These are phyloP conservation scores for Umbilicus rupestris DNA, from an alignment of 164 flowering plant genomes.

Conservation along the genomic window DNA sequence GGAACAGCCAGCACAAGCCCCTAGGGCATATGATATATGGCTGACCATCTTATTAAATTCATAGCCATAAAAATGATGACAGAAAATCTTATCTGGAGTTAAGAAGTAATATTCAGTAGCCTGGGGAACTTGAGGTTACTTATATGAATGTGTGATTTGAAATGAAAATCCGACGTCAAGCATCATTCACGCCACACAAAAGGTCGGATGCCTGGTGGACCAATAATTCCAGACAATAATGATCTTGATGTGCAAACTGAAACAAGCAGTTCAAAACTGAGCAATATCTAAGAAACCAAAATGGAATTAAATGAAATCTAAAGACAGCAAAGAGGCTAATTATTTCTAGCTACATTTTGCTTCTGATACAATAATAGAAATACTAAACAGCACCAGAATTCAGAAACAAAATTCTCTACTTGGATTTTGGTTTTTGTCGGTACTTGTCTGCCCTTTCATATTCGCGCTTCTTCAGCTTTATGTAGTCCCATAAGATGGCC, in stretches of 20 bases:
- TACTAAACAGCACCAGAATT: too few species aligned
- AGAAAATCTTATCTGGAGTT: background rate
- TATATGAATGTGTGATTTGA: background rate
- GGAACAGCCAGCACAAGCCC: slow-evolving; percentile 1
- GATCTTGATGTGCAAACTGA: slow-evolving; percentile 4
- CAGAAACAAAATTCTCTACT: too few species aligned
- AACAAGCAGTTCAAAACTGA: background rate
- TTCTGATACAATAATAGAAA: too few species aligned
- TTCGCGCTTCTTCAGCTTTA: too few species aligned
- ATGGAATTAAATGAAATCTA: background rate
- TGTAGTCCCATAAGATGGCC: too few species aligned
- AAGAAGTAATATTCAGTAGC: background rate
- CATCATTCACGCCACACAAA: background rate
- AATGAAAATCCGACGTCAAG: background rate
- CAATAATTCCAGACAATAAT: background rate
- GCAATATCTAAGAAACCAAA: background rate
- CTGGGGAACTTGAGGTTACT: background rate
- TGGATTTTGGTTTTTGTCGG: too few species aligned
- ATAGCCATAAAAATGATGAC: too few species aligned
- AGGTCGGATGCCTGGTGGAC: background rate
- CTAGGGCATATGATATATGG: background rate
- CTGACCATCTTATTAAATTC: too few species aligned
- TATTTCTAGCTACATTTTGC: too few species aligned
- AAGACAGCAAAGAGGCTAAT: background rate
- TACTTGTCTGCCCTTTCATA: too few species aligned